Evolutionary conservation across 129 eudicot species (phyloP).

Genomic region (Oenanthe sinensis): DNA sequence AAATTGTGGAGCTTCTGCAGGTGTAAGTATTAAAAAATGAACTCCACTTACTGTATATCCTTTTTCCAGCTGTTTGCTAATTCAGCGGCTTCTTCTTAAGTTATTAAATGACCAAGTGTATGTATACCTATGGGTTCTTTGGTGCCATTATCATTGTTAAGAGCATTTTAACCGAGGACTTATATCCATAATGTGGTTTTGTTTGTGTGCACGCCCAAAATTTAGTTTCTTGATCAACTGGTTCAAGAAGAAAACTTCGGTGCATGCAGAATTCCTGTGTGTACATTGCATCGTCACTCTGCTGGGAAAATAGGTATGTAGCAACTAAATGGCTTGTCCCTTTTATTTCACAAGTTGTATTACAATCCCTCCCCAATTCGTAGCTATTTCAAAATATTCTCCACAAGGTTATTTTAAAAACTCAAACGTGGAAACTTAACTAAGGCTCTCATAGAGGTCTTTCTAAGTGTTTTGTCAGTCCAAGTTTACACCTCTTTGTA

Average conservation of each 20-base stretch:
- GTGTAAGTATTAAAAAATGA: conserved; percentile 10
- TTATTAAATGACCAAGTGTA: conserved; percentile 28
- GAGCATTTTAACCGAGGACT: not conserved
- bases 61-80: conserved; percentile 14
- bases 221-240: not conserved
- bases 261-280: not conserved
- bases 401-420: too few species aligned
- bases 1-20: conserved; percentile 18
- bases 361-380: not conserved
- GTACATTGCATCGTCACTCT: not conserved
- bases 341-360: not conserved
- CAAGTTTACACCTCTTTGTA: not conserved
- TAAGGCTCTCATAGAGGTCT: too few species aligned
- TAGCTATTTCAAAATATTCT: too few species aligned
- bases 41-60: conserved; percentile 3
- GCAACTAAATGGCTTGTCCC: not conserved
- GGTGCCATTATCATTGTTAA: conserved; percentile 21
- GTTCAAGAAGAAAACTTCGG: not conserved
- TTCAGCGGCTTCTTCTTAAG: conserved; percentile 16
- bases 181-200: not conserved
- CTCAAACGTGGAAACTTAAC: too few species aligned
- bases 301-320: not conserved
- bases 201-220: not conserved
- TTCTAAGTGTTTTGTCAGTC: too few species aligned
- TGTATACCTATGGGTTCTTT: conserved; percentile 31